phyloP scores from a whole-genome alignment of 75 land plant species.

The Ceratopteris richardii region DNA sequence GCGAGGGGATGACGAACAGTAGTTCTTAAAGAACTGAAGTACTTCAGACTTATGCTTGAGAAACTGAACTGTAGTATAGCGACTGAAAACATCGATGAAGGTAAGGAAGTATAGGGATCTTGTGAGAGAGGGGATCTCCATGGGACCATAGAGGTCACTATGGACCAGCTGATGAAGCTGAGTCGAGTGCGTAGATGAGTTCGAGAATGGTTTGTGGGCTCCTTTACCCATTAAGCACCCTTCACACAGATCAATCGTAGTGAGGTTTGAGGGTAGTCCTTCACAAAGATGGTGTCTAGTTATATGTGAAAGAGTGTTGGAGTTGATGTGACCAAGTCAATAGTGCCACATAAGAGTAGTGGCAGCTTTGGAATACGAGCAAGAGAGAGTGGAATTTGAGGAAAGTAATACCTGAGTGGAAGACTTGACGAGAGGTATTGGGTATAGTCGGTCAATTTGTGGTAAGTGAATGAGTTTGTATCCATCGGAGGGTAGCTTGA shows the following conservation, averaged over 20 bases:
- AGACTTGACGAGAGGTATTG: not conserved
- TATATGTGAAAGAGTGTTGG: not conserved
- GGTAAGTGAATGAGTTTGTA: not conserved
- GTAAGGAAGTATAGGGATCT: slow-evolving; percentile 1
- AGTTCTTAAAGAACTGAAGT: not conserved
- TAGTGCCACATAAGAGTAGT: too few species aligned
- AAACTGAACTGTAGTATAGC: slow-evolving; percentile 1
- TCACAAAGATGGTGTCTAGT: not conserved
- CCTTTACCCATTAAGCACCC: not conserved
- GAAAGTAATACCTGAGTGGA: not conserved
- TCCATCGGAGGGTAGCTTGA: not conserved
- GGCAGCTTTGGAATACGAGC: too few species aligned
- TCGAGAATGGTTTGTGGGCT: not conserved
- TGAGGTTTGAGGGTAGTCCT: not conserved
- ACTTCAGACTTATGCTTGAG: slow-evolving; percentile 6
- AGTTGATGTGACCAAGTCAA: not conserved
- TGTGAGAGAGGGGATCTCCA: not conserved
- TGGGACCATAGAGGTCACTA: slow-evolving; percentile 10
- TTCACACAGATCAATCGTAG: not conserved
- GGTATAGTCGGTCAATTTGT: not conserved
- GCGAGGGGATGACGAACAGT: not conserved
- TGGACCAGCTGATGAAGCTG: slow-evolving; percentile 7
- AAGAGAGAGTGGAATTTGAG: not conserved
- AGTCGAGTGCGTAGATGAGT: not conserved
- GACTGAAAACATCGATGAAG: slow-evolving; percentile 10